Evolutionary conservation across 371 early-diverging fungal species (phyloP).

Genomic region (Circinella minor): DNA sequence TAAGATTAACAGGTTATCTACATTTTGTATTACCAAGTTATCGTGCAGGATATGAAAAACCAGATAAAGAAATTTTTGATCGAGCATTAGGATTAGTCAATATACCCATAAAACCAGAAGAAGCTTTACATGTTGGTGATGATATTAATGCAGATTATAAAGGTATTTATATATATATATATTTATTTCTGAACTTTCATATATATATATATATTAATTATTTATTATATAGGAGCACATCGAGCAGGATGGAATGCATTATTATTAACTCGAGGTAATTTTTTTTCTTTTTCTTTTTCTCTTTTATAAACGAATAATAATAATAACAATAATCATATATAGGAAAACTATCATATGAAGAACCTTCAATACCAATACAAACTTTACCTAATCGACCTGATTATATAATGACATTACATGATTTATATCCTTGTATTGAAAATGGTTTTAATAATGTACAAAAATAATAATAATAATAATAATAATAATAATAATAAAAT

Average conservation of each 20-base stretch:
- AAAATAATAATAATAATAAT: background rate
- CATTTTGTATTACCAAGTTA: conserved; percentile 28
- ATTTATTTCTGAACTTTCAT: too few species aligned
- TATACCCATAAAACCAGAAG: background rate
- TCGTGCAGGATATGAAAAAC: conserved; percentile 25
- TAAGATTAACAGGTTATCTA: conserved; percentile 21
- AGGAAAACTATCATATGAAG: conserved; percentile 12
- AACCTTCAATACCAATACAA: background rate
- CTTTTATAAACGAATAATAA: too few species aligned
- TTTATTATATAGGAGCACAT: background rate
- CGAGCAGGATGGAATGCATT: conserved; percentile 8
- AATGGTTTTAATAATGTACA: conserved; percentile 9
- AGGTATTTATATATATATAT: background rate
- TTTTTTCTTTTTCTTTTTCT: too few species aligned
- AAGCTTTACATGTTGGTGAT: conserved; percentile 30
- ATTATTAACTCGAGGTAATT: background rate
- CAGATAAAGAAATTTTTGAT: conserved; percentile 23
- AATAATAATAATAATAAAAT: background rate
- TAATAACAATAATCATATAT: too few species aligned
- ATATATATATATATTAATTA: background rate
- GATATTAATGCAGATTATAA: conserved; percentile 18
- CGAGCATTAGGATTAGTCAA: conserved; percentile 13
- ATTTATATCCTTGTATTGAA: background rate
- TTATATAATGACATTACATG: conserved; percentile 6
- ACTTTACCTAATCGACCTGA: background rate